A percentile compares a stretch with the other conserved stretches of the same genome.
Evolutionary conservation across 176 grass and related monocot genomes (phyloP).

Genomic region (Paspalum notatum): DNA sequence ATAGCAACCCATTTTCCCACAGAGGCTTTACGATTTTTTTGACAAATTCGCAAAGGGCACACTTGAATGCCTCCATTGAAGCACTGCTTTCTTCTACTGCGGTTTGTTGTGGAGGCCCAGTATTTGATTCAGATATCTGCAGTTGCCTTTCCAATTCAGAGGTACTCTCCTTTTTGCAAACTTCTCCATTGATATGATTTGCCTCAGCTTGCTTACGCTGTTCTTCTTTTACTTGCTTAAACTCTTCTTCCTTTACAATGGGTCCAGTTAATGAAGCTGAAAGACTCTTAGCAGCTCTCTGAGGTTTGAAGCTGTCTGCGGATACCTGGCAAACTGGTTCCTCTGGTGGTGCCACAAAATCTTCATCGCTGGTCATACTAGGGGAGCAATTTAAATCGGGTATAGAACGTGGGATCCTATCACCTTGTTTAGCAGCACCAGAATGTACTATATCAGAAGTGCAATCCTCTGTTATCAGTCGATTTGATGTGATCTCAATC

Average conservation of each 20-base stretch:
- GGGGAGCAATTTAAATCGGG: conserved; percentile 55
- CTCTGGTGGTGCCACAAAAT: neutral
- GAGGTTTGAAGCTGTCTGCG: neutral
- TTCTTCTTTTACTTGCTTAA: conserved; percentile 28
- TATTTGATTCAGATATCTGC: conserved; percentile 41
- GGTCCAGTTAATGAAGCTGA: conserved; percentile 26
- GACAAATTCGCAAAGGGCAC: conserved; percentile 44
- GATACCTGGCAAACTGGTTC: conserved; percentile 26
- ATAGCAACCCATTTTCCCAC: conserved; percentile 47
- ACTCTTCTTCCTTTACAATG: conserved; percentile 8
- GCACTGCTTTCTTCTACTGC: conserved; percentile 17
- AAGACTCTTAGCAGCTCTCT: neutral
- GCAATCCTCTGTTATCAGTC: conserved; percentile 8
- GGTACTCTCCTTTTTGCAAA: conserved; percentile 10
- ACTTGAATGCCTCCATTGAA: conserved; percentile 39
- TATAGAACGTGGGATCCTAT: conserved; percentile 18
- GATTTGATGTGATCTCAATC: conserved; percentile 33
- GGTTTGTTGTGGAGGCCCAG: conserved; percentile 1
- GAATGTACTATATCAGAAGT: conserved; percentile 13
- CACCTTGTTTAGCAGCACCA: conserved; percentile 25
- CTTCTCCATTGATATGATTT: conserved; percentile 6
- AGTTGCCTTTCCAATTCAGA: conserved; percentile 10
- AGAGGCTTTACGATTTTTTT: conserved; percentile 46
- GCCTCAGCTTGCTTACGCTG: conserved; percentile 4
- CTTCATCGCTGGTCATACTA: conserved; percentile 29